Evolutionary conservation across 441 rosid genomes (phyloP).

Genomic region (Mallotus repandus): DNA sequence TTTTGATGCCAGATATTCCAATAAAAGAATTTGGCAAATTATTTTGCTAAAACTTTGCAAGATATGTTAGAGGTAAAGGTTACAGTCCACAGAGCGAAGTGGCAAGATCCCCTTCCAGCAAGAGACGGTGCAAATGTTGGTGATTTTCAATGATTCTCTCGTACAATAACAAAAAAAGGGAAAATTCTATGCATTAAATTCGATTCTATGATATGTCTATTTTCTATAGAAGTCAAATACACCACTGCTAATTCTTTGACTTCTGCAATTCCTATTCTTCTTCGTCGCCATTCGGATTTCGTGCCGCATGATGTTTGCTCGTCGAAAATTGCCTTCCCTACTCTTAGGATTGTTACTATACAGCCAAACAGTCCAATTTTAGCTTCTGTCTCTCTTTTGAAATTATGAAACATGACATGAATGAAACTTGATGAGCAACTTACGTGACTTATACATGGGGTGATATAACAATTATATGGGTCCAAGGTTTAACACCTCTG

Average conservation of each 20-base stretch:
- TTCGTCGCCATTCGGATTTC: constrained; percentile 21
- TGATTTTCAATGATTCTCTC: no score
- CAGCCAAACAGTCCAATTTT: neutral
- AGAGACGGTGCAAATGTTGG: no score
- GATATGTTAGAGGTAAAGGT: no score
- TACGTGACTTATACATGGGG: no score
- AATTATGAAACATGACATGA: constrained; percentile 52
- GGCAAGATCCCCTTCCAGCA: neutral
- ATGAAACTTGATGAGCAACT: constrained; percentile 34
- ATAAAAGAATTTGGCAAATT: no score
- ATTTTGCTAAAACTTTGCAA: no score
- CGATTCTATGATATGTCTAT: neutral
- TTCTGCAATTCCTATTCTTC: constrained; percentile 3
- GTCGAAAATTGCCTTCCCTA: constrained; percentile 38
- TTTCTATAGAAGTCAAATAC: neutral
- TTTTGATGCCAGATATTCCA: no score
- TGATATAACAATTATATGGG: no score
- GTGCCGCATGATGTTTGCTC: constrained; percentile 40
- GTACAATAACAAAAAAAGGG: no score
- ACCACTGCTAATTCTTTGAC: neutral
- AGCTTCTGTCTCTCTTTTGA: constrained; percentile 8
- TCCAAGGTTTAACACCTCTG: no score
- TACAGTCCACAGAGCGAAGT: neutral
- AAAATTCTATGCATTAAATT: no score
- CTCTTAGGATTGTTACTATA: constrained; percentile 65